Conservation (phyloP, 371 early-diverging fungal genomes). For the Syncephalastrum sp. region DNA sequence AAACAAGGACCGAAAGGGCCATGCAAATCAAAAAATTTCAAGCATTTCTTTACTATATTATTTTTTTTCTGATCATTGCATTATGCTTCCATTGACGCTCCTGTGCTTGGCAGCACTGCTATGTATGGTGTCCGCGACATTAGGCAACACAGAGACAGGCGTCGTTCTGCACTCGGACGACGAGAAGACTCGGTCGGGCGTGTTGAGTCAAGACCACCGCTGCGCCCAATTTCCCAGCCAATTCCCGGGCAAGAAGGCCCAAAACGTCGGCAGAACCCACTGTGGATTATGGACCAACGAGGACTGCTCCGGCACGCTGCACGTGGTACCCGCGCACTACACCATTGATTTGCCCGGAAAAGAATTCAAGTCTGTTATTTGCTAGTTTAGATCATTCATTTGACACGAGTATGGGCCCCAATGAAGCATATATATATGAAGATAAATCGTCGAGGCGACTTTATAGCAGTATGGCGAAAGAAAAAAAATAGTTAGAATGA, state of each 20-base stretch:
- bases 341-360: slow-evolving; percentile 26
- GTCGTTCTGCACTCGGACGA: slow-evolving; percentile 25
- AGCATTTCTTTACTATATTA: too few species aligned
- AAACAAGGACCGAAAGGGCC: too few species aligned
- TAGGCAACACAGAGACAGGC: slow-evolving; percentile 14
- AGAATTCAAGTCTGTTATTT: slow-evolving; percentile 30
- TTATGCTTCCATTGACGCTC: too few species aligned
- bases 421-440: neutral
- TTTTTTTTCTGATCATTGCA: too few species aligned
- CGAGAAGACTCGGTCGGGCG: slow-evolving; percentile 23
- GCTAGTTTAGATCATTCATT: slow-evolving; percentile 9
- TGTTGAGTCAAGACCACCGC: slow-evolving; percentile 31
- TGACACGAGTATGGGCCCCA: neutral
- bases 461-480: neutral
- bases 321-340: slow-evolving; percentile 45
- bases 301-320: slow-evolving; percentile 29
- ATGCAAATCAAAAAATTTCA: too few species aligned
- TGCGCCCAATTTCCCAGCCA: slow-evolving; percentile 29
- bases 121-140: slow-evolving; percentile 3
- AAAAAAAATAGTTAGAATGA: neutral
- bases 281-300: slow-evolving; percentile 40
- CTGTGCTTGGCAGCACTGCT: slow-evolving; percentile 18
- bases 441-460: neutral
- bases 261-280: slow-evolving; percentile 34
- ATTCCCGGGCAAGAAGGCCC: slow-evolving; percentile 27